These are phyloP conservation scores for Yamadazyma nakazawae DNA, from an alignment of 805 yeast genomes.

Conservation along the genomic window DNA sequence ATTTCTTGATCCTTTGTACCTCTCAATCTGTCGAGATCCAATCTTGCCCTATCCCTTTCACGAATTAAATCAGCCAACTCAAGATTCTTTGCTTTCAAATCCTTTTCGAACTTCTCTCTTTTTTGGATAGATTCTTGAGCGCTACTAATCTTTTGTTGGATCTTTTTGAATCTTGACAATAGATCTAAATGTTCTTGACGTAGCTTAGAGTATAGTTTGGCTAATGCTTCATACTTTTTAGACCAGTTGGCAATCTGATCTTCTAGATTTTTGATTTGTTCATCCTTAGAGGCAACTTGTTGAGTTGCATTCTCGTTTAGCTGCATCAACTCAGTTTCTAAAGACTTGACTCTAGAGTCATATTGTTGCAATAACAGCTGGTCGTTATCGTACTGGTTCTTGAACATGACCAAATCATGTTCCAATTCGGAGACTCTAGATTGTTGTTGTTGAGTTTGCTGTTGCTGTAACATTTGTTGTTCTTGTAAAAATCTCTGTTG, in stretches of 20 bases:
- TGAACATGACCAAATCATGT: slow-evolving; percentile 69
- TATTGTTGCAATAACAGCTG: slow-evolving; percentile 82
- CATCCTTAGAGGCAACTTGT: slow-evolving; percentile 75
- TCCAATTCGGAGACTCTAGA: slow-evolving; percentile 79
- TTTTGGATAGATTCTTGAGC: slow-evolving; percentile 89
- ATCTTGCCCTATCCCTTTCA: slow-evolving; percentile 83
- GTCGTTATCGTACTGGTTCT: slow-evolving; percentile 82
- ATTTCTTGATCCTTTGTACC: slow-evolving; percentile 64
- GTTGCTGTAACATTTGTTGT: slow-evolving; percentile 64
- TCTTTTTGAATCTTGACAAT: slow-evolving; percentile 71
- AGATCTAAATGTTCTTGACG: slow-evolving; percentile 87
- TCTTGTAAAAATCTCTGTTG: slow-evolving; percentile 65
- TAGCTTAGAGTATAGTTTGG: slow-evolving; percentile 83
- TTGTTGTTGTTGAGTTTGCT: slow-evolving; percentile 69
- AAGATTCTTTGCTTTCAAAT: slow-evolving; percentile 77
- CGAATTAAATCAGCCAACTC: slow-evolving; percentile 86
- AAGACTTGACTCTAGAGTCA: slow-evolving; percentile 76
- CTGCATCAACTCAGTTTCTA: slow-evolving; percentile 67
- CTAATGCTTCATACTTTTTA: slow-evolving; percentile 82
- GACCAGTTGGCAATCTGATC: slow-evolving; percentile 80
- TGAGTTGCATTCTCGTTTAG: slow-evolving; percentile 63
- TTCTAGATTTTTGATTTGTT: slow-evolving; percentile 60
- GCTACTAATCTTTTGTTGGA: slow-evolving; percentile 79
- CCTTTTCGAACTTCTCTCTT: slow-evolving; percentile 78
- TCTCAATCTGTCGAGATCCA: slow-evolving; percentile 69